Conservation (phyloP, 2,329 filamentous ascomycete genomes). For the Apiospora malaysiana region DNA sequence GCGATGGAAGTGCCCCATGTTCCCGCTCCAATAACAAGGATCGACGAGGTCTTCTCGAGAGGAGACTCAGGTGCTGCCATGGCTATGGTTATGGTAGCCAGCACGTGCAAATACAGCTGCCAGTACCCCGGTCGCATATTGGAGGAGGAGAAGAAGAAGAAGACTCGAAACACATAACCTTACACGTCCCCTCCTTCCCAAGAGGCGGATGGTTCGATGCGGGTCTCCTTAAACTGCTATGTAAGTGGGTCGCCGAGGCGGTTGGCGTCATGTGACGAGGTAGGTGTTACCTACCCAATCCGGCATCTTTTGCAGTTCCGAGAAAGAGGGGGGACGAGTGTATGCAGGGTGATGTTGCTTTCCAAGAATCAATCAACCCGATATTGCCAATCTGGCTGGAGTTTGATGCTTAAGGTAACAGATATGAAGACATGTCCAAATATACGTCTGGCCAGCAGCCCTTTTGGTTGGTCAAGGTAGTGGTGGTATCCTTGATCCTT, state of each 20-base stretch:
- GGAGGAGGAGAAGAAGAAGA: background rate
- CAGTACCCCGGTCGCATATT: too few species aligned
- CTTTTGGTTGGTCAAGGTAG: background rate
- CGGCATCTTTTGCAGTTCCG: constrained; percentile 6
- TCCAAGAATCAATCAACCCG: too few species aligned
- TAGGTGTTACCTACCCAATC: background rate
- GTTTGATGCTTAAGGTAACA: background rate
- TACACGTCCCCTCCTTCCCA: background rate
- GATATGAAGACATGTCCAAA: background rate
- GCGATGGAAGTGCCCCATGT: constrained; percentile 35
- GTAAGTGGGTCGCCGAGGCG: constrained; percentile 4
- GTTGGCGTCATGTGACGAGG: constrained; percentile 7
- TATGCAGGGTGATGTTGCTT: background rate
- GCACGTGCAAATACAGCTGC: too few species aligned
- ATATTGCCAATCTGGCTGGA: background rate
- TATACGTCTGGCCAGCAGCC: background rate
- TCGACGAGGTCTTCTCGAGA: constrained; percentile 24
- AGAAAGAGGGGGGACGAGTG: background rate
- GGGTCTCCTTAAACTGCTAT: background rate
- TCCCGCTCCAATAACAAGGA: constrained; percentile 33
- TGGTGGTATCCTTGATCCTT: background rate
- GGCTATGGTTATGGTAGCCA: too few species aligned
- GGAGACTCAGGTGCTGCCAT: background rate
- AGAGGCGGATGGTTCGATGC: background rate
- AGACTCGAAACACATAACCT: background rate